Conservation (phyloP, 2,329 filamentous ascomycete genomes). For the Sclerotiophoma versabilis region DNA sequence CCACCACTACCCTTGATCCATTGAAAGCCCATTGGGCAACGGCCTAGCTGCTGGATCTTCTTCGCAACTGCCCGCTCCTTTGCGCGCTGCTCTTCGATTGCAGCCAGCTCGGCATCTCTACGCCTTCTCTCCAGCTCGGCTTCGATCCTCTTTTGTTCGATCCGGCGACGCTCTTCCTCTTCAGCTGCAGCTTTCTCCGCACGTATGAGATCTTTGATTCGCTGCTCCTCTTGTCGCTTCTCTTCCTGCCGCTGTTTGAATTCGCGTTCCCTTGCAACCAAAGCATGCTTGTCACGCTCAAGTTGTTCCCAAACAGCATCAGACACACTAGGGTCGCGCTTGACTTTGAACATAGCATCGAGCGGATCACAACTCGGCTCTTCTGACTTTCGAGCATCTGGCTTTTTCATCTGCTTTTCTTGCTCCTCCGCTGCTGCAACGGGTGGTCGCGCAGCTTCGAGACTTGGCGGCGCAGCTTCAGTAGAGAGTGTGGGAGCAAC, state of each 20-base stretch:
- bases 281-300: conserved; percentile 55
- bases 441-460: not conserved
- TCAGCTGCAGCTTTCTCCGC: conserved; percentile 38
- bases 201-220: conserved; percentile 35
- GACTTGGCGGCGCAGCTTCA: too few relatives aligned
- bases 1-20: conserved; percentile 69
- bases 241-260: conserved; percentile 45
- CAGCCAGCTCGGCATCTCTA: conserved; percentile 47
- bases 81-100: conserved; percentile 48
- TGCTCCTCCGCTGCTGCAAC: conserved; percentile 3
- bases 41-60: conserved; percentile 62
- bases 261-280: conserved; percentile 45
- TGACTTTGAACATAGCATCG: conserved; percentile 22
- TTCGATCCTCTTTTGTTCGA: conserved; percentile 28
- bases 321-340: conserved; percentile 64
- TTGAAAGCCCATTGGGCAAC: conserved; percentile 62
- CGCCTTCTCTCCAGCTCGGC: conserved; percentile 30
- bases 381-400: not conserved
- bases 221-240: conserved; percentile 27
- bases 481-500: too few relatives aligned
- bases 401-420: conserved; percentile 4
- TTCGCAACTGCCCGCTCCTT: conserved; percentile 52
- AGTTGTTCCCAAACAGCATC: conserved; percentile 70
- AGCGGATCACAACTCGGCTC: conserved; percentile 14
- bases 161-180: conserved; percentile 31